Conservation (phyloP, 2,329 filamentous ascomycete species). For the Samsoniella hepiali region DNA sequence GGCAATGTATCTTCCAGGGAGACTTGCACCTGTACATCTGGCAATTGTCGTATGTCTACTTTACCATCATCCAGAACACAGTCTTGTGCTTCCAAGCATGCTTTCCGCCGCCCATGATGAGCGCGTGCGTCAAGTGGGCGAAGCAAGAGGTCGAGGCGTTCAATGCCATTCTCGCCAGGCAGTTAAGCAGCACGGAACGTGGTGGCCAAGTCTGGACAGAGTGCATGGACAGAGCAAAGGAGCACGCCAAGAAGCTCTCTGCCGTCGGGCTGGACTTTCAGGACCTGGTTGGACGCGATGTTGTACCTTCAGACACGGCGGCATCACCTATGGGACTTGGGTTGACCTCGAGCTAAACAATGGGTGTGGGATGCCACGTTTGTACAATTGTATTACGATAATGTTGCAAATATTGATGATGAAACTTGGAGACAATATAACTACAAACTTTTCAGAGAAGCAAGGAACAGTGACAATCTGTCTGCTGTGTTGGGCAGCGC, state of each 20-base stretch:
- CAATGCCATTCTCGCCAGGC: constrained; percentile 75
- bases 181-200: constrained; percentile 80
- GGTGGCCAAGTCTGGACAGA: constrained; percentile 74
- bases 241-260: constrained; percentile 74
- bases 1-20: constrained; percentile 92
- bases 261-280: constrained; percentile 90
- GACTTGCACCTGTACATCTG: constrained; percentile 91
- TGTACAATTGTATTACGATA: constrained; percentile 1
- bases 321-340: constrained; percentile 41
- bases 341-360: constrained; percentile 24
- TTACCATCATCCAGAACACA: constrained; percentile 90
- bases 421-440: background rate
- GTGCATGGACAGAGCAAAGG: constrained; percentile 77
- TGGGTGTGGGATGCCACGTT: background rate
- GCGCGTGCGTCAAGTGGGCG: constrained; percentile 96
- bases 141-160: constrained; percentile 92
- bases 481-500: background rate
- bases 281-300: constrained; percentile 68
- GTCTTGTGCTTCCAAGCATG: constrained; percentile 83
- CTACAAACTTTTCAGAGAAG: background rate
- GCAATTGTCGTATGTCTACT: constrained; percentile 93
- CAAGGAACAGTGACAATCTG: background rate
- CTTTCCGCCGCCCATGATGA: constrained; percentile 84
- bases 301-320: constrained; percentile 29
- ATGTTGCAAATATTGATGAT: constrained; percentile 11